Evolutionary conservation across 768 basidiomycete species (phyloP), one percentile per base, ranked within the genome.

Genomic region (Pleurotus platypus): DNA sequence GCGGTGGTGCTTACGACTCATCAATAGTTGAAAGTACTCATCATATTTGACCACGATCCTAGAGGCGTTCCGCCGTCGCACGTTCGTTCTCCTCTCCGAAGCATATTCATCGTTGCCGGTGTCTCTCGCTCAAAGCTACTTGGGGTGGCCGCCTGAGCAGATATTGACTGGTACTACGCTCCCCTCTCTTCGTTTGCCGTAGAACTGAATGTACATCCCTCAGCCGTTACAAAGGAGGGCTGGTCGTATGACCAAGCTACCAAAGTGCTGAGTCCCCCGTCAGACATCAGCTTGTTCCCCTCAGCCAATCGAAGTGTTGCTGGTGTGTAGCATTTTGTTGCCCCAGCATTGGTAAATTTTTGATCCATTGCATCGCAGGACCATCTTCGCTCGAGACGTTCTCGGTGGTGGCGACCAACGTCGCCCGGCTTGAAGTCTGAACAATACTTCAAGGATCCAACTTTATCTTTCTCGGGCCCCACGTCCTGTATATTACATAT

Each of bases 41-140:
- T 13, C 18, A 27, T 39, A 53, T 49, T 54, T 54, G 15, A 46
- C 55, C 46, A 5, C 54, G 26, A 27, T 49, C 15, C 40, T 58
- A 90, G 89, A 81, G 2, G 66, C 74, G 7, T 90, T 89, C 70
- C 83, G 86, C 45, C 64, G 64, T 56, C 76, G 82, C 58, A 85
- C 84, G 0, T 77, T 86, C 59, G 62, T 63, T 1, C 72, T 90
- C 7, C 62, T 90, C 18, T 78, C 83, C 7, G 81, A 76, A 62
- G 86, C 85, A n/a, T 90, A 88, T 68, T 78, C 80, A 2, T 83
- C 85, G 1, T 69, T 91, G 20, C 78, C 82, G 11, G 58, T 84
- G 9, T 56, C 76, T 2, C 72, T 85, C 3, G 84, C 82, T 11
- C 77, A 82, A 61, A 68, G 60, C 24, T 89, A 88, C 64, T 74